phyloP scores from a whole-genome alignment of 441 rosid species.

The Arabidopsis hybrid region DNA sequence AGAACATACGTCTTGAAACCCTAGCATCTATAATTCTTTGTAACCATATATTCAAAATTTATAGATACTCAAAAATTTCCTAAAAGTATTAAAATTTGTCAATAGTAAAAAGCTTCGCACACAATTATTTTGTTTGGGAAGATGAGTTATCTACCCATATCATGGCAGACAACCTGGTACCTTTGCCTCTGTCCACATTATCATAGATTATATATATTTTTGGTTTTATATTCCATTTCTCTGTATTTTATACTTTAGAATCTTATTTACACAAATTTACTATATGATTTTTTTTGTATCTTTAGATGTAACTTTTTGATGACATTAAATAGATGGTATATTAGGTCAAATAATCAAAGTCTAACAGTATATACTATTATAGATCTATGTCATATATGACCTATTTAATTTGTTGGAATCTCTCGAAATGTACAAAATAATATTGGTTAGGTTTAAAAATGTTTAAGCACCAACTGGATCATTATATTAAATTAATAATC shows the following conservation, averaged over 20 bases:
- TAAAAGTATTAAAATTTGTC: not conserved
- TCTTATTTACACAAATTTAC: not conserved
- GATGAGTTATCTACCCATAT: constrained; percentile 22
- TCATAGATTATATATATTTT: constrained; percentile 1
- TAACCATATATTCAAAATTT: not conserved
- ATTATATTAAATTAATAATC: not conserved
- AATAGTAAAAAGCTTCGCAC: constrained; percentile 21
- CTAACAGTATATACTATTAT: not conserved
- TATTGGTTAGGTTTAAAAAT: not conserved
- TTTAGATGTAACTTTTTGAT: not conserved
- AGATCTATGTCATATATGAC: constrained; percentile 1
- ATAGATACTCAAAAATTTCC: not conserved
- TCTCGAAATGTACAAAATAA: constrained; percentile 7
- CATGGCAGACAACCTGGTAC: constrained; percentile 51
- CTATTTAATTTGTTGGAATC: constrained; percentile 19
- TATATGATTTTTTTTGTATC: too few relatives aligned
- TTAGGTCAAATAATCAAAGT: not conserved
- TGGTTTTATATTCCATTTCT: constrained; percentile 13
- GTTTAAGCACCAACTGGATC: not conserved
- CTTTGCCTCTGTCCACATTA: constrained; percentile 33
- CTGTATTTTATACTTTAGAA: constrained; percentile 16
- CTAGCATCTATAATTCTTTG: not conserved
- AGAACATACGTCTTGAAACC: not conserved
- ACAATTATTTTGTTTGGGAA: constrained; percentile 33
- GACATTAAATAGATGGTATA: not conserved